Evolutionary conservation across 306 rosid genomes (phyloP), one percentile per base, ranked within the genome.

Genomic region (Argentina anserina): DNA sequence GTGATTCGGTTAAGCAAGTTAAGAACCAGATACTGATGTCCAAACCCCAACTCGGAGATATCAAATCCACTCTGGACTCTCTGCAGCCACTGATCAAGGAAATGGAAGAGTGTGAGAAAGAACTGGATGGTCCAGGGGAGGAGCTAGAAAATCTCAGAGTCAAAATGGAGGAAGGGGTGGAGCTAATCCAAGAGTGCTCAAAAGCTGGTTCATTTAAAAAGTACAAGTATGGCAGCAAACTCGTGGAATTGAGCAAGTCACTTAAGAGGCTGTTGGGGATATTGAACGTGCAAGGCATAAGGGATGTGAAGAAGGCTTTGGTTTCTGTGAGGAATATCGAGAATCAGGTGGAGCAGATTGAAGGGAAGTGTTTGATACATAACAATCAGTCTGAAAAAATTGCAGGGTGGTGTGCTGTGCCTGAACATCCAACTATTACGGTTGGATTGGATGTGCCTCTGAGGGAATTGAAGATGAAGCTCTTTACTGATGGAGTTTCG

Each of bases 381-480:
- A 46, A 60, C 46, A 40, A 4, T 28, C 69, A 59, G 20, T 42
- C 47, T 28, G 4, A 21, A 0, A 3, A 53, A 23, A 25, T 11
- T 53, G 0, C 13, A 28, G 63, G 45, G 4, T 31, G 55, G 14
- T 79, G 91, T 47, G 49, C 79, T 0, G 84, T 86, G 37, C 88
- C 86, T 18, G 34, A 23, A 6, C 76, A 82, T 9, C 81, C 79
- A 13, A 39, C 23, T 0, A 67, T 69, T 43, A 83, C 31, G 5
- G 90, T 89, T 71, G 91, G 88, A 25, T 71, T 85, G 74, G 92
- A 87, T 47, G 73, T 36, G 60, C 83, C 74, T 67, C 3, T 89
- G 69, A 65, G 39, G 75, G 85, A 85, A 33, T 31, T 86, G 85
- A 89, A 89, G 82, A 14, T 50, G 41, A 52, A 50, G 77, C 77